These are phyloP conservation scores for Diospyros lotus DNA, from an alignment of 148 eudicot species.

Conservation along the genomic window DNA sequence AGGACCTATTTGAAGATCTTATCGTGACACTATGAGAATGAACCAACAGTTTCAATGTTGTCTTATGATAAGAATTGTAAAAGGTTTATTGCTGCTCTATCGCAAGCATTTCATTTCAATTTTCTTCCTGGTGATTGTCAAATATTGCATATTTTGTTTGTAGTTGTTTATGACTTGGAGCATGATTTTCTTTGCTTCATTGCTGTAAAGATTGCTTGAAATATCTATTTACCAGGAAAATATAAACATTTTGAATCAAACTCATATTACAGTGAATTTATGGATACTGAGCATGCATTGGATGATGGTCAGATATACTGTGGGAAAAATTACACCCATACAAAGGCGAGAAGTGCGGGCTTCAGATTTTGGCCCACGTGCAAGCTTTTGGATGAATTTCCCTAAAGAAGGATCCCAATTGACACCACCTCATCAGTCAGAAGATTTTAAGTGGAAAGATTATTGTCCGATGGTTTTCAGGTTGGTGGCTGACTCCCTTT, in stretches of 20 bases:
- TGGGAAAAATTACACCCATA: conserved; percentile 97
- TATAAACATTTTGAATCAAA: background rate
- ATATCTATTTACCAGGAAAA: background rate
- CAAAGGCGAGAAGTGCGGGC: conserved; percentile 80
- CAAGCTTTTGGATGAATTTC: conserved; percentile 97
- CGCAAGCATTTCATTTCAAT: background rate
- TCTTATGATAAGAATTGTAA: background rate
- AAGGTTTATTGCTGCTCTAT: background rate
- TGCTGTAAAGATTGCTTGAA: background rate
- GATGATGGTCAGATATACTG: conserved; percentile 75
- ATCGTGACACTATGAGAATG: background rate
- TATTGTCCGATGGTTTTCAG: conserved; percentile 99
- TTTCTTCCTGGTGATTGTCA: background rate
- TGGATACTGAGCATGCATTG: conserved; percentile 31
- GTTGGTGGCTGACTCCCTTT: conserved; percentile 37
- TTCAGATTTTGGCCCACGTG: conserved; percentile 87
- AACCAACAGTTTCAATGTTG: background rate
- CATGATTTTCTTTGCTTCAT: background rate
- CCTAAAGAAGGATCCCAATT: conserved; percentile 89
- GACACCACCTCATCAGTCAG: conserved; percentile 95
- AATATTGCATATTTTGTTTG: background rate
- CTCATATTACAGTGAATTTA: background rate
- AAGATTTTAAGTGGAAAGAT: conserved; percentile 95
- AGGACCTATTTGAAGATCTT: background rate
- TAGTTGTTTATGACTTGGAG: background rate